phyloP scores from a whole-genome alignment of 257 asterid genomes.

The Solanum etuberosum region DNA sequence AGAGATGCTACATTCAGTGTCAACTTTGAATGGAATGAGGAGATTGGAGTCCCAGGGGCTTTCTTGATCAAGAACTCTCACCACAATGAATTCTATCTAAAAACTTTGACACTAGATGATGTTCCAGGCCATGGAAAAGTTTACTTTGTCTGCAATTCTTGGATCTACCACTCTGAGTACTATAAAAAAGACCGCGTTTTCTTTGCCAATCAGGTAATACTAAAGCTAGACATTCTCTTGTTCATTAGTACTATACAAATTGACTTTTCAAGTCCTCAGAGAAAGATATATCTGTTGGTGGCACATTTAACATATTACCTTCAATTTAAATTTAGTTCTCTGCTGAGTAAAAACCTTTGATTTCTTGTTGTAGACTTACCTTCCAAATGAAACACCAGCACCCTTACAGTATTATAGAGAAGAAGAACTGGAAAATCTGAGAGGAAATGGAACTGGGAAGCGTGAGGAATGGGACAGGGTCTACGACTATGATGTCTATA shows the following conservation, averaged over 20 bases:
- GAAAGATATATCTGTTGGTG: no score
- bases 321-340: background rate
- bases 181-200: slow-evolving; percentile 17
- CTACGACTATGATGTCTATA: slow-evolving; percentile 27
- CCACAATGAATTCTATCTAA: slow-evolving; percentile 23
- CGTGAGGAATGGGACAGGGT: slow-evolving; percentile 34
- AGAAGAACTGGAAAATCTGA: slow-evolving; percentile 15
- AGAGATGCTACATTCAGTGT: slow-evolving; percentile 12
- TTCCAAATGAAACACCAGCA: slow-evolving; percentile 24
- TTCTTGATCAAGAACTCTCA: slow-evolving; percentile 15
- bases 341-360: background rate
- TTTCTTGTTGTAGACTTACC: slow-evolving; percentile 9
- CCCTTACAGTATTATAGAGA: slow-evolving; percentile 10
- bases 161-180: slow-evolving; percentile 19
- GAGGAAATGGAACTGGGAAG: slow-evolving; percentile 25
- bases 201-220: slow-evolving; percentile 24
- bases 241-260: no score
- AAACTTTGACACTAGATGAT: slow-evolving; percentile 19
- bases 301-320: background rate
- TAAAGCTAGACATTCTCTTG: background rate
- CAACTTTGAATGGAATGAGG: slow-evolving; percentile 14
- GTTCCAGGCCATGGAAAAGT: slow-evolving; percentile 7
- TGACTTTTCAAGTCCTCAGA: no score
- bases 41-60: slow-evolving; percentile 27
- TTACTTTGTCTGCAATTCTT: slow-evolving; percentile 23